phyloP scores from a whole-genome alignment of 225 moss, liverwort and hornwort species.

The Polytrichum formosum region DNA sequence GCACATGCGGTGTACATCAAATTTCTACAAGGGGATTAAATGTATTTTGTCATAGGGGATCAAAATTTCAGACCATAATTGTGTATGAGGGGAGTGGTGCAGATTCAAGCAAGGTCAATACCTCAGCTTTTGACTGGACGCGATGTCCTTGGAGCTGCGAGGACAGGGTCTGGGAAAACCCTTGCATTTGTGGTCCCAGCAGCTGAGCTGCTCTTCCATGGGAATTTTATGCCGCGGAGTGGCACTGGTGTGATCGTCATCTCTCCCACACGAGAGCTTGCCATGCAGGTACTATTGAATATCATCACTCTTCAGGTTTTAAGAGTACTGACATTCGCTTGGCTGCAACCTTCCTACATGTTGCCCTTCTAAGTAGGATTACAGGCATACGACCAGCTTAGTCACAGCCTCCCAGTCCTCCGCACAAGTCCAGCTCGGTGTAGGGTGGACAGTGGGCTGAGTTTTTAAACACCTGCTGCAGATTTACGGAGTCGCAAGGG shows the following conservation, averaged over 20 bases:
- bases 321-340: background rate
- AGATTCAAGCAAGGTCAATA: conserved; percentile 95
- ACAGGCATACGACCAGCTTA: too few species aligned
- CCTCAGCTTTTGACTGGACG: conserved; percentile 87
- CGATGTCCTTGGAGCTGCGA: conserved; percentile 90
- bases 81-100: conserved; percentile 14
- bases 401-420: too few species aligned
- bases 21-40: too few species aligned
- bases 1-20: too few species aligned
- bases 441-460: background rate
- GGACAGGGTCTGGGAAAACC: conserved; percentile 96
- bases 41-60: too few species aligned
- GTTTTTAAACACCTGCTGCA: conserved; percentile 17
- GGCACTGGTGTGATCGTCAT: conserved; percentile 92
- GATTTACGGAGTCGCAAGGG: conserved; percentile 97
- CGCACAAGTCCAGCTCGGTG: too few species aligned
- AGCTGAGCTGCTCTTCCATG: conserved; percentile 79
- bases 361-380: background rate
- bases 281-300: conserved; percentile 71
- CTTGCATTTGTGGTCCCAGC: conserved; percentile 88
- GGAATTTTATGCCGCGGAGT: conserved; percentile 90
- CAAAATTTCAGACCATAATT: background rate
- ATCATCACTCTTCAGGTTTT: background rate
- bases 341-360: background rate
- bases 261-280: conserved; percentile 92